A percentile compares a stretch with the other conserved stretches of the same genome.
These are phyloP conservation scores for Funneliformis geosporum DNA, from an alignment of 192 early-diverging fungal genomes.

Conservation along the genomic window DNA sequence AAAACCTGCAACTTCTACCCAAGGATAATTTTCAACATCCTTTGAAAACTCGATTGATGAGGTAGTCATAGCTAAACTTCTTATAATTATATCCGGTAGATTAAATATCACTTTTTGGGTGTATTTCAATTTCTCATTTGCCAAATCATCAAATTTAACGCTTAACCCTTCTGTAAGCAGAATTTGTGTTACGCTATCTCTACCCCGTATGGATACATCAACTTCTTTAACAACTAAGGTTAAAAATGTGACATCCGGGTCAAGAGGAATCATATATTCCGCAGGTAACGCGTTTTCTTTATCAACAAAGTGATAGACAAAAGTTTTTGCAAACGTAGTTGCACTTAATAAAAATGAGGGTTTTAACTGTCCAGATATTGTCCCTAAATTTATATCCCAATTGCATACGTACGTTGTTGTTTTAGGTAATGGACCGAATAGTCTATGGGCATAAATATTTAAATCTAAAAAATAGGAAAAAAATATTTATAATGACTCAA, in stretches of 20 bases:
- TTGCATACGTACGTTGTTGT: constrained; percentile 67
- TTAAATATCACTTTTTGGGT: constrained; percentile 55
- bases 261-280: constrained; percentile 40
- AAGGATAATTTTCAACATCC: constrained; percentile 45
- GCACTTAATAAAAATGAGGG: constrained; percentile 60
- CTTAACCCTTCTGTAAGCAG: constrained; percentile 60
- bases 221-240: constrained; percentile 56
- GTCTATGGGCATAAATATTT: constrained; percentile 60
- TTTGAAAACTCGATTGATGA: constrained; percentile 22
- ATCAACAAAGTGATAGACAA: constrained; percentile 66
- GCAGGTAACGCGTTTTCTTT: constrained; percentile 64
- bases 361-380: constrained; percentile 66
- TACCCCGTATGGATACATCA: constrained; percentile 62
- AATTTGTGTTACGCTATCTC: constrained; percentile 49
- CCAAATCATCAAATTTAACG: constrained; percentile 65
- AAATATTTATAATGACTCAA: not conserved
- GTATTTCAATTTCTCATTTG: constrained; percentile 62
- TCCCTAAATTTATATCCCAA: constrained; percentile 64
- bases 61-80: constrained; percentile 46
- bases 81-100: constrained; percentile 55
- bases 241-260: constrained; percentile 66
- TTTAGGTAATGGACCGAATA: constrained; percentile 71
- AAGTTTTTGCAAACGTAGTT: constrained; percentile 53
- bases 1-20: constrained; percentile 69
- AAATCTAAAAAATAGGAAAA: constrained; percentile 39